Evolutionary conservation across 306 rosid genomes (phyloP).

Genomic region (Glycyrrhiza uralensis): DNA sequence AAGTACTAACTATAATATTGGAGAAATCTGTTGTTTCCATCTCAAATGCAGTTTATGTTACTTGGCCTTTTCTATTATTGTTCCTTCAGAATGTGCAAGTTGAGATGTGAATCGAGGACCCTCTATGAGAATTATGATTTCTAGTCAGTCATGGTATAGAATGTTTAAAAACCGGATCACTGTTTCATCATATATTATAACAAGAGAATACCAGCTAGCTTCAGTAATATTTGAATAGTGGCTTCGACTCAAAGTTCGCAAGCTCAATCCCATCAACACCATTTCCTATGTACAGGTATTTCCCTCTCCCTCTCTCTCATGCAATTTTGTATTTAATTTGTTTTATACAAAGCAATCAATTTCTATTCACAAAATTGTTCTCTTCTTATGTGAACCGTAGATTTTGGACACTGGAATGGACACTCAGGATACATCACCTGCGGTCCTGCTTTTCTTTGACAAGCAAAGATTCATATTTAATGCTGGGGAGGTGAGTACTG

Average conservation of each 20-base stretch:
- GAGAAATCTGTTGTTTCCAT: not conserved
- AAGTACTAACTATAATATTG: too few relatives aligned
- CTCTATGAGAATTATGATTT: not conserved
- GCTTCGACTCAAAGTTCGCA: too few relatives aligned
- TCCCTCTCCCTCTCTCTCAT: not conserved
- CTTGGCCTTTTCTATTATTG: not conserved
- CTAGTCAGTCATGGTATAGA: too few relatives aligned
- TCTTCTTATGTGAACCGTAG: constrained; percentile 23
- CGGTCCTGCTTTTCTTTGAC: constrained; percentile 86
- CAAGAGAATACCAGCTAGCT: too few relatives aligned
- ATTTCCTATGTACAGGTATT: constrained; percentile 58
- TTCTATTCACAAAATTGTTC: not conserved
- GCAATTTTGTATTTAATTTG: not conserved
- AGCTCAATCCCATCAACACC: too few relatives aligned
- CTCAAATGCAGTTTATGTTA: not conserved
- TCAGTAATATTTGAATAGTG: too few relatives aligned
- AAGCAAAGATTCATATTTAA: constrained; percentile 81
- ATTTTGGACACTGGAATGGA: constrained; percentile 89
- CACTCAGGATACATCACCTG: constrained; percentile 87
- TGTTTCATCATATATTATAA: too few relatives aligned
- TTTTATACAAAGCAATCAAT: not conserved
- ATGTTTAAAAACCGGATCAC: too few relatives aligned
- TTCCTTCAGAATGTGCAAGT: not conserved
- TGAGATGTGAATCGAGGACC: not conserved
- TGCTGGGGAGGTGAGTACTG: constrained; percentile 82